Base-by-base conservation (phyloP, 2,329 filamentous ascomycete species). In the Pseudogymnoascus sp. region DNA sequence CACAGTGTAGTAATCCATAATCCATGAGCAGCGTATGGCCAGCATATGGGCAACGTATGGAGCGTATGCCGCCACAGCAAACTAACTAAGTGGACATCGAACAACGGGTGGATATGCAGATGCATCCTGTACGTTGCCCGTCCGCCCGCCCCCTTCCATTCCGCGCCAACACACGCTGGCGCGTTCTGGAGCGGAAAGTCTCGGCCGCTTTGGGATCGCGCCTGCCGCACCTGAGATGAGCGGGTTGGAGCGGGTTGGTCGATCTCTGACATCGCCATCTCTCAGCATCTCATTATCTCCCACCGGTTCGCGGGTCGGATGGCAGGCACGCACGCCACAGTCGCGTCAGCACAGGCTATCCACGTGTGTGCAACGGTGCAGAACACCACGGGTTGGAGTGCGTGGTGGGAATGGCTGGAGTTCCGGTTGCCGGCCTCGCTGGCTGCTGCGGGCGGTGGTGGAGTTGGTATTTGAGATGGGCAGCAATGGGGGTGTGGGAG, bases 381-480 rank as follows among this genome's bases (percentile, higher is more conserved):
- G 46, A 49, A 53, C 31, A 31, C 46, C 25, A 6, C n/a, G 46
- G 46, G 16, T 31, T 31, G 21, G 21, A 23, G 21, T 31, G 28
- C 28, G 28, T 31, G 28, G 28, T 31, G 28, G 8, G 46, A n/a
- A 25, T 18, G 46, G 25, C 25, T 31, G 46, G 46, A 31, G 46
- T 16, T 8, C 11, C 11, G 7, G 14, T 40, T 16, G 8, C 3
- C 28, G 28, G 28, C 46, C 16, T 53, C 25, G 25, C 23, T 31
- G 14, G 2, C n/a, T 31, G 23, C 2, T 4, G 14, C n/a, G 4
- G 21, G 21, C 21, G 21, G 21, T 3, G 11, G 25, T 53, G 16
- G 38, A 31, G 28, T 9, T 53, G 46, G 46, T 53, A 53, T 53
- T 53, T 53, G 46, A 31, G 46, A 53, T 53, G 46, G 46, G 46